A percentile compares a stretch with the other conserved stretches of the same genome.
Evolutionary conservation across 2,329 filamentous ascomycete genomes (phyloP).

Genomic region (Cucurbitaria berberidis): DNA sequence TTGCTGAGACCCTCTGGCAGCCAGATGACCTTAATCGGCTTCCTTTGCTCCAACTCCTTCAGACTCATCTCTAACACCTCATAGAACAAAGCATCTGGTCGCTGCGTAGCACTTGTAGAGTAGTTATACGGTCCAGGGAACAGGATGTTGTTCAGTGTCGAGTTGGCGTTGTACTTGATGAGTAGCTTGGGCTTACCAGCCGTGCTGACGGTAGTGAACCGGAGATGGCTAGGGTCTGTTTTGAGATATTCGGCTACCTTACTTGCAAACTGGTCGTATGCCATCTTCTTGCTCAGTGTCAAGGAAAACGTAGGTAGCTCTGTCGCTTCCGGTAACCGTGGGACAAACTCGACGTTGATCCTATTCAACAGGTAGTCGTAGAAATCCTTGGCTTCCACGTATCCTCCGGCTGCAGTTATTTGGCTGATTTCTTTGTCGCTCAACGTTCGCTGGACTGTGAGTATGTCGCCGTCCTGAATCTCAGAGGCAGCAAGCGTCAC

Average conservation of each 20-base stretch:
- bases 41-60: constrained; percentile 91
- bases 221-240: constrained; percentile 83
- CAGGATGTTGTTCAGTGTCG: constrained; percentile 80
- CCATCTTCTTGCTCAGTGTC: constrained; percentile 84
- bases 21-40: constrained; percentile 81
- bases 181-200: constrained; percentile 78
- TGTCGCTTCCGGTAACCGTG: constrained; percentile 62
- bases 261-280: constrained; percentile 83
- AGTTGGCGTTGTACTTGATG: constrained; percentile 74
- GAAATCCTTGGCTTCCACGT: constrained; percentile 77
- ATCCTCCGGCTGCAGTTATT: constrained; percentile 52
- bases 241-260: constrained; percentile 80
- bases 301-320: constrained; percentile 74
- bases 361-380: constrained; percentile 94
- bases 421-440: constrained; percentile 54
- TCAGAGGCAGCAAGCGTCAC: constrained; percentile 88
- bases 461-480: constrained; percentile 94
- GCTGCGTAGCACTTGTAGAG: constrained; percentile 69
- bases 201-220: constrained; percentile 86
- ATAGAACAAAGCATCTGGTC: constrained; percentile 82
- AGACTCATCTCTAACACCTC: constrained; percentile 94
- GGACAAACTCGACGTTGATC: constrained; percentile 77
- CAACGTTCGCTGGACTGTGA: constrained; percentile 82
- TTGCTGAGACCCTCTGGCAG: constrained; percentile 90
- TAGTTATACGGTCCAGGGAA: constrained; percentile 73